Evolutionary conservation across 176 grass and related monocot genomes (phyloP).

Genomic region (Carex myosuroides): DNA sequence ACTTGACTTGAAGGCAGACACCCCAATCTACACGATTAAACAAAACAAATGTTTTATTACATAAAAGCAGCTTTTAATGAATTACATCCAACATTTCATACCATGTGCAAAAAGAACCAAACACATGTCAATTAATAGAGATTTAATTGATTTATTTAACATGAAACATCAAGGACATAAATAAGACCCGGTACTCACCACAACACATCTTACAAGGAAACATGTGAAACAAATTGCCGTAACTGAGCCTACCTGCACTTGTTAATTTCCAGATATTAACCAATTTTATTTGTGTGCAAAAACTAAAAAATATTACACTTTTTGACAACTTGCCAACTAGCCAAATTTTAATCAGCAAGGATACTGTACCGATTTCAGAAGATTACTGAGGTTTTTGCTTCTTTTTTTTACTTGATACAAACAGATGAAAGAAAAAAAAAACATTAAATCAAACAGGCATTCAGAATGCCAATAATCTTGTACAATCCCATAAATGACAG

Average conservation of each 20-base stretch:
- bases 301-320: background rate
- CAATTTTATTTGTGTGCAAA: background rate
- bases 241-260: slow-evolving; percentile 68
- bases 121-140: background rate
- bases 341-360: background rate
- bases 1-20: slow-evolving; percentile 27
- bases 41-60: background rate
- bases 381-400: background rate
- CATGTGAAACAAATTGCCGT: slow-evolving; percentile 74
- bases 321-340: background rate
- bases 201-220: slow-evolving; percentile 76
- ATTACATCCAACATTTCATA: background rate
- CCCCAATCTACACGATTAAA: slow-evolving; percentile 24
- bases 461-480: background rate
- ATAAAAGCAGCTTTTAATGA: background rate
- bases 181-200: slow-evolving; percentile 53
- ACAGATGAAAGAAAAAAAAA: background rate
- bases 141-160: background rate
- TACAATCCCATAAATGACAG: background rate
- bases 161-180: background rate
- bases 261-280: background rate
- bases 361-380: background rate
- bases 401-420: background rate
- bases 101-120: background rate
- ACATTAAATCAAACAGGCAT: background rate